Percentiles rank a stretch among this genome's conserved stretches.
phyloP scores from a whole-genome alignment of 768 basidiomycete species.

The Terana coerulea region DNA sequence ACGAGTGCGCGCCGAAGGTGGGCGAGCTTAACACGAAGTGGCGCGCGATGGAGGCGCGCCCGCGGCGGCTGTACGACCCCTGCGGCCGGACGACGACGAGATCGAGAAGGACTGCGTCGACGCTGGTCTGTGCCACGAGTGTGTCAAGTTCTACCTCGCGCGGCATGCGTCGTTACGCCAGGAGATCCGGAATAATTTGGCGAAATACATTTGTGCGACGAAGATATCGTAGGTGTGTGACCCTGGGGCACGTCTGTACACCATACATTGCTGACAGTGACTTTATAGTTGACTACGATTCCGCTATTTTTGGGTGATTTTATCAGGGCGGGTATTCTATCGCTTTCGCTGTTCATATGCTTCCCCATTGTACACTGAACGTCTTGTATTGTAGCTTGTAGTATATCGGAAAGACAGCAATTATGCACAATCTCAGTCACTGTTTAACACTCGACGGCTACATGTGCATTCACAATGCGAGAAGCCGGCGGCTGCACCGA shows the following conservation, averaged over 20 bases:
- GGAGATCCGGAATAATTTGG: slow-evolving; percentile 4
- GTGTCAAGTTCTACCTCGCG: slow-evolving; percentile 5
- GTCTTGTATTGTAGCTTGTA: too few relatives aligned
- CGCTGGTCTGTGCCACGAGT: slow-evolving; percentile 1
- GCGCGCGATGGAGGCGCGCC: slow-evolving; percentile 4
- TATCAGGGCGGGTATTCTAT: too few relatives aligned
- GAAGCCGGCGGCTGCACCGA: too few relatives aligned
- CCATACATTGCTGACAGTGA: too few relatives aligned
- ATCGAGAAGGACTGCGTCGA: slow-evolving; percentile 7
- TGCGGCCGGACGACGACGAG: slow-evolving; percentile 8
- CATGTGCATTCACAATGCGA: too few relatives aligned
- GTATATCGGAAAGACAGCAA: too few relatives aligned
- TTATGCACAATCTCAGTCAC: too few relatives aligned
- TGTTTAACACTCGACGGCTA: too few relatives aligned
- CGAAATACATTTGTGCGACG: neutral
- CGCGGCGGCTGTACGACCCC: slow-evolving; percentile 7
- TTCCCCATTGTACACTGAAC: too few relatives aligned
- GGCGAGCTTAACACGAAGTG: neutral
- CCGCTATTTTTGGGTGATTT: too few relatives aligned
- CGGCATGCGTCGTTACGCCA: slow-evolving; percentile 4
- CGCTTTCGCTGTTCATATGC: too few relatives aligned
- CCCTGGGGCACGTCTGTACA: neutral
- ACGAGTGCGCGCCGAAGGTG: neutral
- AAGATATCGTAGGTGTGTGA: neutral
- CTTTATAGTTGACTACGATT: too few relatives aligned